Conservation (phyloP, 768 basidiomycete genomes). For the Leccinellum albellum region DNA sequence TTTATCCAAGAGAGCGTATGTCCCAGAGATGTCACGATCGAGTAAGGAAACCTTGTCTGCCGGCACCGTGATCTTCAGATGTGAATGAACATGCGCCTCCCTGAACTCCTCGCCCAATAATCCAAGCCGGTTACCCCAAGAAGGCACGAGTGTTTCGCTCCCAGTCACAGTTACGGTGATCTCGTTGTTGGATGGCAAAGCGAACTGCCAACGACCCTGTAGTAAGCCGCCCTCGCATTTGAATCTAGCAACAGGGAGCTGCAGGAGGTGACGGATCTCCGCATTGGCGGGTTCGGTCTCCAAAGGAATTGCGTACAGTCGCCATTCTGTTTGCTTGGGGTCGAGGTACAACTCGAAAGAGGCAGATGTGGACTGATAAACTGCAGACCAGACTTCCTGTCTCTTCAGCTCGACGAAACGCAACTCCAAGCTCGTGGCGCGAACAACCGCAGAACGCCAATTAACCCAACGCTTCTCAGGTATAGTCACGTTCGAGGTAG, state of each 20-base stretch:
- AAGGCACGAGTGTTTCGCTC: slow-evolving; percentile 64
- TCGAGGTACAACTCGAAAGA: slow-evolving; percentile 74
- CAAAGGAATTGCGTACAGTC: slow-evolving; percentile 70
- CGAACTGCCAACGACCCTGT: slow-evolving; percentile 74
- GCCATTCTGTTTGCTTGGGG: slow-evolving; percentile 80
- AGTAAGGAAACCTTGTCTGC: slow-evolving; percentile 43
- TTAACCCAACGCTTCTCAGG: slow-evolving; percentile 56
- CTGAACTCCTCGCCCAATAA: slow-evolving; percentile 61
- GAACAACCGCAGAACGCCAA: slow-evolving; percentile 67
- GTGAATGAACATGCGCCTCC: slow-evolving; percentile 63
- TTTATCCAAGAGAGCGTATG: slow-evolving; percentile 73
- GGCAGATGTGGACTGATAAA: slow-evolving; percentile 71
- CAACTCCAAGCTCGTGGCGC: slow-evolving; percentile 58
- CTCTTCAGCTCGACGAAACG: slow-evolving; percentile 84
- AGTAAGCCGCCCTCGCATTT: slow-evolving; percentile 56
- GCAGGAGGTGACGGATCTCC: slow-evolving; percentile 69
- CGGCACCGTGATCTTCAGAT: slow-evolving; percentile 60
- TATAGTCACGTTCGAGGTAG: slow-evolving; percentile 38
- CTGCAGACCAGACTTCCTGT: slow-evolving; percentile 81
- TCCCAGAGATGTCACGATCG: slow-evolving; percentile 81
- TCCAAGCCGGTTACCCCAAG: slow-evolving; percentile 84
- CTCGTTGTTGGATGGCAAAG: slow-evolving; percentile 56
- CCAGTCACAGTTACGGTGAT: slow-evolving; percentile 58
- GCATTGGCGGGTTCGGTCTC: slow-evolving; percentile 70
- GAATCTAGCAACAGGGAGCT: slow-evolving; percentile 74